phyloP scores from a whole-genome alignment of 2,329 filamentous ascomycete species.

The Fusarium sp. region DNA sequence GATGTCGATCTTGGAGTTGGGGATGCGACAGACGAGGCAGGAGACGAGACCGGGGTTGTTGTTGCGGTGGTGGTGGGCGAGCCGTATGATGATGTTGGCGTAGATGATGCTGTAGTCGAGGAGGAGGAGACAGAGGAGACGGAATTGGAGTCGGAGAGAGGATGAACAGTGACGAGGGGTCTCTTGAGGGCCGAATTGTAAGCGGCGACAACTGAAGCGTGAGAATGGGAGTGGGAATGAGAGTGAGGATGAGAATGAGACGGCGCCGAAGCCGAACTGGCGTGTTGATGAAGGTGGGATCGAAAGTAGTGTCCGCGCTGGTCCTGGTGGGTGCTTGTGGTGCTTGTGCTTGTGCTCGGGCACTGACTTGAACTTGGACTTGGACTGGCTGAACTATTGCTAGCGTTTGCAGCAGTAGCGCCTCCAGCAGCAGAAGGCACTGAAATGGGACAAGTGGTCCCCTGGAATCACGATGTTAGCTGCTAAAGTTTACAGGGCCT shows the following conservation, averaged over 20 bases:
- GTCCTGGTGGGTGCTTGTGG: constrained; percentile 3
- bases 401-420: constrained; percentile 17
- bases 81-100: constrained; percentile 23
- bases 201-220: constrained; percentile 29
- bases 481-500: neutral
- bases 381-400: neutral
- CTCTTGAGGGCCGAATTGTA: constrained; percentile 38
- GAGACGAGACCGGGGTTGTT: constrained; percentile 31
- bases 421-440: neutral
- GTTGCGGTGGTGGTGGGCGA: constrained; percentile 30
- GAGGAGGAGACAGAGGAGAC: constrained; percentile 28
- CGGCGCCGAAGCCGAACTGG: constrained; percentile 28
- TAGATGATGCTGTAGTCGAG: constrained; percentile 32
- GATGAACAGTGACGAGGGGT: constrained; percentile 32
- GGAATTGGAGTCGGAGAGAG: constrained; percentile 35
- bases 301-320: constrained; percentile 34
- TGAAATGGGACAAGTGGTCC: constrained; percentile 18
- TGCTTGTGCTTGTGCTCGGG: neutral
- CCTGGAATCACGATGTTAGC: constrained; percentile 31
- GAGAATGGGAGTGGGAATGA: constrained; percentile 13
- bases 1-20: constrained; percentile 34
- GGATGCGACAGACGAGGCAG: constrained; percentile 31
- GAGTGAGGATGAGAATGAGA: neutral
- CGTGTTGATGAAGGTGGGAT: constrained; percentile 34
- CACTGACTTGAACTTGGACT: neutral